Percentiles rank a stretch among this genome's conserved stretches.
Evolutionary conservation across 208 protist species (phyloP).

Genomic region (Trichomonas gallinae): DNA sequence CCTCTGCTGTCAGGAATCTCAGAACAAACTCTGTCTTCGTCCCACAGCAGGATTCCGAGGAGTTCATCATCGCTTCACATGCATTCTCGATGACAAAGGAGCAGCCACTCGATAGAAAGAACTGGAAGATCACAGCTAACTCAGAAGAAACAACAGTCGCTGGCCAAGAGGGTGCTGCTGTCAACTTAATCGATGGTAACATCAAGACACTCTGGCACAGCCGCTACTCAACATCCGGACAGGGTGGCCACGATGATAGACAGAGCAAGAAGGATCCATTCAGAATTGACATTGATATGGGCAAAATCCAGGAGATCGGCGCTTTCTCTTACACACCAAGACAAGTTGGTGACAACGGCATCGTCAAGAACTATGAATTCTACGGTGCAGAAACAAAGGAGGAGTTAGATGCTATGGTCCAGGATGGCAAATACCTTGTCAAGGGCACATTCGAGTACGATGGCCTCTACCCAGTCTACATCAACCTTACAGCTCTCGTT

Average conservation of each 20-base stretch:
- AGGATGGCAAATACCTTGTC: too few relatives aligned
- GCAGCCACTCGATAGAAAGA: not conserved
- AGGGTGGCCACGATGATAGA: constrained; percentile 1
- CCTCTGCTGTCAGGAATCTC: not conserved
- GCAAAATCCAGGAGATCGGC: not conserved
- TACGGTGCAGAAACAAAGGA: not conserved
- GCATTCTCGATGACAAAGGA: not conserved
- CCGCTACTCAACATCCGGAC: not conserved
- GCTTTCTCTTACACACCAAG: constrained; percentile 14
- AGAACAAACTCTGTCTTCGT: not conserved
- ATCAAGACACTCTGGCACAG: not conserved
- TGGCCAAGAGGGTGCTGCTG: not conserved
- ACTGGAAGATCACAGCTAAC: not conserved
- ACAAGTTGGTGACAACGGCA: not conserved
- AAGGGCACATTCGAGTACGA: not conserved
- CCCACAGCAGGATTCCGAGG: not conserved
- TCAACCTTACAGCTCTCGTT: not conserved
- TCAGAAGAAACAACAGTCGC: not conserved
- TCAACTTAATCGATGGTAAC: not conserved
- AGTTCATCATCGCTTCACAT: not conserved
- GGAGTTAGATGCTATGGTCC: too few relatives aligned
- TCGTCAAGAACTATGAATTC: not conserved
- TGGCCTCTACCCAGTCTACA: not conserved
- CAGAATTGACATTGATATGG: not conserved
- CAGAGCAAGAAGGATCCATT: not conserved